Conservation (phyloP, 257 asterid species). For the Sherardia arvensis region DNA sequence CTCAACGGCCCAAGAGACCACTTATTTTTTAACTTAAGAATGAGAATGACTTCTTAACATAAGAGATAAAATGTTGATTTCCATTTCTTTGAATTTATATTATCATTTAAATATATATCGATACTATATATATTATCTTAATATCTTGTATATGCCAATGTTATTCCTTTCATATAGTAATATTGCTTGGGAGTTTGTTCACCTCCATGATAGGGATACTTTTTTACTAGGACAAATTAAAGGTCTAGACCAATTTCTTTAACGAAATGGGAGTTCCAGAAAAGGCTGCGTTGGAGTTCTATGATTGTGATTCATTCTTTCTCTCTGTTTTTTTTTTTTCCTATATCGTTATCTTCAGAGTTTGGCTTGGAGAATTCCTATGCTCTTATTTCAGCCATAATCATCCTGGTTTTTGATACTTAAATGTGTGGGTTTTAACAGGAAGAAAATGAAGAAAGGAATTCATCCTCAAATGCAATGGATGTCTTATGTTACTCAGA, state of each 20-base stretch:
- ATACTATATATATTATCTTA: no score
- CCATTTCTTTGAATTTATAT: not conserved
- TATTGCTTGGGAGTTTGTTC: not conserved
- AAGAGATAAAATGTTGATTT: not conserved
- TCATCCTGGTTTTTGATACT: not conserved
- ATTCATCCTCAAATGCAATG: constrained; percentile 76
- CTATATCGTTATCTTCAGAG: not conserved
- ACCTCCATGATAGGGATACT: not conserved
- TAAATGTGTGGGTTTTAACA: constrained; percentile 15
- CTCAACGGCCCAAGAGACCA: not conserved
- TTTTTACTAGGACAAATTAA: not conserved
- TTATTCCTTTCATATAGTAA: no score
- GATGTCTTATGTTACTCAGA: constrained; percentile 72
- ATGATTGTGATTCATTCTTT: not conserved
- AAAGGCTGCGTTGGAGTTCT: not conserved
- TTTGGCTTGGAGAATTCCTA: not conserved
- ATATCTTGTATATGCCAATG: not conserved
- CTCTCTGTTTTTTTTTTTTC: no score
- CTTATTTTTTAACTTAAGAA: not conserved
- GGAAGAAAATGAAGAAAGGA: constrained; percentile 66
- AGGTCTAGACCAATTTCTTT: not conserved
- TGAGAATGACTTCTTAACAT: not conserved
- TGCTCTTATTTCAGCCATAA: not conserved
- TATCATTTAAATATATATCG: no score
- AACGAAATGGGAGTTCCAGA: not conserved